Conservation (phyloP, 164 flowering plant genomes). For the Kingdonia uniflora region DNA sequence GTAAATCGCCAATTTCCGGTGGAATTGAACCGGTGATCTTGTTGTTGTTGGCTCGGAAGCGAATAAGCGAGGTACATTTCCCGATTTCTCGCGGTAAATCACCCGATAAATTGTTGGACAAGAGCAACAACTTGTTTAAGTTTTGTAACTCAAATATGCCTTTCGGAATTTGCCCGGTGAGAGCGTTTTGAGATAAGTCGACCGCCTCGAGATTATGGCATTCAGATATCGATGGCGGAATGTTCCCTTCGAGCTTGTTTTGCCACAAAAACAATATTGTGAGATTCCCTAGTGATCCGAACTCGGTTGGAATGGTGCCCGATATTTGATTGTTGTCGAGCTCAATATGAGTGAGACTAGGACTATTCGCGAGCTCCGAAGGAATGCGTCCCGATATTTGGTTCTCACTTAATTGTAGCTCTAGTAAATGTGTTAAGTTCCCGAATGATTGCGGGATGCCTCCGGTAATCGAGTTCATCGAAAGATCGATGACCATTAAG, state of each 20-base stretch:
- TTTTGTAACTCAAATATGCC: constrained; percentile 51
- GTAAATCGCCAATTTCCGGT: constrained; percentile 43
- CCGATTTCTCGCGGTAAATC: constrained; percentile 55
- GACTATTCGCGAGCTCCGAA: constrained; percentile 34
- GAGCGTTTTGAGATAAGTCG: constrained; percentile 52
- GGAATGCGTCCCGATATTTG: constrained; percentile 65
- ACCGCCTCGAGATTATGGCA: constrained; percentile 52
- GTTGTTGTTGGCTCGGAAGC: constrained; percentile 56
- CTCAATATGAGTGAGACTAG: constrained; percentile 44
- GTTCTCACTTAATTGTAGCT: constrained; percentile 60
- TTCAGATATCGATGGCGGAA: constrained; percentile 40
- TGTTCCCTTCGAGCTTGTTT: constrained; percentile 54
- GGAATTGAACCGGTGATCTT: constrained; percentile 60
- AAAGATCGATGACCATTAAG: constrained; percentile 42
- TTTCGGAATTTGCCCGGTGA: constrained; percentile 54
- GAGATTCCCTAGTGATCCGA: constrained; percentile 43
- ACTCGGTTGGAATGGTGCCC: constrained; percentile 50
- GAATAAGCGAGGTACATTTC: constrained; percentile 44
- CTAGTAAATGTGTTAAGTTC: constrained; percentile 41
- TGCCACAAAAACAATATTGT: constrained; percentile 60
- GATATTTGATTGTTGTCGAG: constrained; percentile 74
- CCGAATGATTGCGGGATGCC: constrained; percentile 46
- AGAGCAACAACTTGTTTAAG: constrained; percentile 50
- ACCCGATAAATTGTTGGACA: constrained; percentile 70
- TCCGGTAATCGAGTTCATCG: constrained; percentile 65